Evolutionary conservation across 2,329 filamentous ascomycete genomes (phyloP).

Genomic region (Bimuria novae-zelandiae): DNA sequence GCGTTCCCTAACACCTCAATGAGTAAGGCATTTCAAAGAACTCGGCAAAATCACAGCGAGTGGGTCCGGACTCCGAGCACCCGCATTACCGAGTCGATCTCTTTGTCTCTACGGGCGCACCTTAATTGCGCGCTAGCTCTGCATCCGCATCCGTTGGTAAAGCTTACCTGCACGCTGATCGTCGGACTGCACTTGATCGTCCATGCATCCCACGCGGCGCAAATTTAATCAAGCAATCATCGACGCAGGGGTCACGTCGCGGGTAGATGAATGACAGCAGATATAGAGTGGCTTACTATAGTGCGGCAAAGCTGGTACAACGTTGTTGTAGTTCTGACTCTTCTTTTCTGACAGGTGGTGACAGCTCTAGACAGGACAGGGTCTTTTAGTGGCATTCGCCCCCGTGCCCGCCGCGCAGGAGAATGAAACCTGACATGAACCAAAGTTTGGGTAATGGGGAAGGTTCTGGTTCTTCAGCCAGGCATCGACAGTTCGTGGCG

Average conservation of each 20-base stretch:
- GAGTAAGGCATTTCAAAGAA: not conserved
- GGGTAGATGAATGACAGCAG: not conserved
- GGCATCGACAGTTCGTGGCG: too few species aligned
- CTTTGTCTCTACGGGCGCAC: not conserved
- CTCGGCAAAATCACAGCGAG: not conserved
- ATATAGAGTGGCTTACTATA: not conserved
- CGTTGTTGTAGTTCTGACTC: not conserved
- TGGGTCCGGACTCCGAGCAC: slow-evolving; percentile 5
- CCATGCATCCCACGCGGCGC: not conserved
- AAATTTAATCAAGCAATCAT: not conserved
- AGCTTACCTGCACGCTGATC: slow-evolving; percentile 1
- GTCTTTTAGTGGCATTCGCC: too few species aligned
- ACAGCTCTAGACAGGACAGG: too few species aligned
- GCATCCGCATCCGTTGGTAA: slow-evolving; percentile 3
- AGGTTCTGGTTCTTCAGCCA: too few species aligned
- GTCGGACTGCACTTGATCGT: not conserved
- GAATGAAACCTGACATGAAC: too few species aligned
- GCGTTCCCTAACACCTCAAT: not conserved
- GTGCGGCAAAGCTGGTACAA: not conserved
- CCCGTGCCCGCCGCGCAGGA: too few species aligned
- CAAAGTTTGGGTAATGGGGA: too few species aligned
- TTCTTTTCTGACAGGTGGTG: slow-evolving; percentile 1
- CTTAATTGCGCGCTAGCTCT: not conserved
- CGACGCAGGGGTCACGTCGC: not conserved
- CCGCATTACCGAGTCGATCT: slow-evolving; percentile 1